These are phyloP conservation scores for Daedaleopsis nitida DNA, from an alignment of 768 basidiomycete genomes.

Conservation along the genomic window DNA sequence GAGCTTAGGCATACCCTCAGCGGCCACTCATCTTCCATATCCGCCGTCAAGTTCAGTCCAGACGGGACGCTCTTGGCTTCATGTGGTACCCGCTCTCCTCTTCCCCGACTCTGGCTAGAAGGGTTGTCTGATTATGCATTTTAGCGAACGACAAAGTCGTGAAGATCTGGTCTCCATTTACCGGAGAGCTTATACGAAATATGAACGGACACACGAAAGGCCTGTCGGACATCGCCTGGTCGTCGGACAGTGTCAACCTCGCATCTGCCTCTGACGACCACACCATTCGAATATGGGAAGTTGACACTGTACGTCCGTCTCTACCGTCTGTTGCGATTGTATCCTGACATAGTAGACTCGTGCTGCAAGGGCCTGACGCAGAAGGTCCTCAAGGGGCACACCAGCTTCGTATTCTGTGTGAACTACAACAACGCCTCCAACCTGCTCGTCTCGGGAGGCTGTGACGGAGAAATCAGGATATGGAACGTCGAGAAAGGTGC, in stretches of 20 bases:
- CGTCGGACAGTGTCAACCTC: conserved; percentile 76
- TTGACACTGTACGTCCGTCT: conserved; percentile 62
- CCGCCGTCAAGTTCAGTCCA: conserved; percentile 89
- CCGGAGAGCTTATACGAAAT: conserved; percentile 75
- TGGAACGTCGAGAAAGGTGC: conserved; percentile 88
- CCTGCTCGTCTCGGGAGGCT: conserved; percentile 88
- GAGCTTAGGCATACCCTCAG: conserved; percentile 63
- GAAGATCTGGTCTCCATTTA: conserved; percentile 83
- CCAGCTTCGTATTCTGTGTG: conserved; percentile 88
- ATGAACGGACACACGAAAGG: conserved; percentile 79
- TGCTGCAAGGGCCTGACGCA: conserved; percentile 61
- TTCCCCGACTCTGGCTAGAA: background rate
- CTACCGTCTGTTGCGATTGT: background rate
- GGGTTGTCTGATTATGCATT: background rate
- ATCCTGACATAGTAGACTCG: background rate
- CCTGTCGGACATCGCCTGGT: conserved; percentile 89
- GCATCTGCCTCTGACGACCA: conserved; percentile 94
- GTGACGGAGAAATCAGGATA: conserved; percentile 89
- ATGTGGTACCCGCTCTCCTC: conserved; percentile 55
- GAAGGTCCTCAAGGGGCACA: conserved; percentile 77
- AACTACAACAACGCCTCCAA: conserved; percentile 90
- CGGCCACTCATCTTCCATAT: conserved; percentile 84
- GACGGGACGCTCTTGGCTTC: conserved; percentile 85
- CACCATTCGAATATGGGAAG: conserved; percentile 87
- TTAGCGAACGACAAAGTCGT: conserved; percentile 75